A percentile compares a stretch with the other conserved stretches of the same genome.
phyloP scores from a whole-genome alignment of 768 basidiomycete genomes.

The Russula lepida region DNA sequence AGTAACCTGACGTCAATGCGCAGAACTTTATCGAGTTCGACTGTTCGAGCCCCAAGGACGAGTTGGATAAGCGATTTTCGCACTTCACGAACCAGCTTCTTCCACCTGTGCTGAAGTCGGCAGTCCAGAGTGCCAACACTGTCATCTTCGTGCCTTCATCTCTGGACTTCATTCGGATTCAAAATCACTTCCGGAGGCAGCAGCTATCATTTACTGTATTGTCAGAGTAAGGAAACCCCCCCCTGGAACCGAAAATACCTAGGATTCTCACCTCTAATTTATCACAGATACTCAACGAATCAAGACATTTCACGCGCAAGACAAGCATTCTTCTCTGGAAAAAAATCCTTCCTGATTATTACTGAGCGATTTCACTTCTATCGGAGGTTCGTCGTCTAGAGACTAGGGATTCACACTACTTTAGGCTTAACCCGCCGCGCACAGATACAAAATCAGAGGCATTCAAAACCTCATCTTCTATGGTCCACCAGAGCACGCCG shows the following conservation, averaged over 20 bases:
- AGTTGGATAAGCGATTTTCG: conserved; percentile 80
- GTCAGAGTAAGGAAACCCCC: conserved; percentile 60
- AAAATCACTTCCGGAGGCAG: conserved; percentile 75
- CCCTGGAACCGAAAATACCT: neutral
- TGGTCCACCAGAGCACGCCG: conserved; percentile 80
- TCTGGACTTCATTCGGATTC: conserved; percentile 90
- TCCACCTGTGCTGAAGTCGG: conserved; percentile 79
- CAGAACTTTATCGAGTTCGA: conserved; percentile 75
- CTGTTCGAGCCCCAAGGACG: conserved; percentile 57
- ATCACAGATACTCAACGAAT: conserved; percentile 75
- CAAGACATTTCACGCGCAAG: conserved; percentile 92
- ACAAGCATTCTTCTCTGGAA: conserved; percentile 84
- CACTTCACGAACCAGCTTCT: conserved; percentile 87
- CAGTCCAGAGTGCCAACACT: conserved; percentile 85
- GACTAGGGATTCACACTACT: neutral
- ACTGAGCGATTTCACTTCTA: conserved; percentile 99
- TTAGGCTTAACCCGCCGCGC: conserved; percentile 1
- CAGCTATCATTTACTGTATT: conserved; percentile 71
- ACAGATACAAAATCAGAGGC: conserved; percentile 86
- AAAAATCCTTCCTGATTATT: conserved; percentile 78
- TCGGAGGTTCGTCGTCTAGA: conserved; percentile 46
- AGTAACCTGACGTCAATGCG: neutral
- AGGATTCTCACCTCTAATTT: neutral
- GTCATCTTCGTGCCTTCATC: conserved; percentile 89
- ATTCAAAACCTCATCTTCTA: conserved; percentile 93